Evolutionary conservation across 2,329 filamentous ascomycete genomes (phyloP).

Genomic region (Hymenoscyphus fraxineus): DNA sequence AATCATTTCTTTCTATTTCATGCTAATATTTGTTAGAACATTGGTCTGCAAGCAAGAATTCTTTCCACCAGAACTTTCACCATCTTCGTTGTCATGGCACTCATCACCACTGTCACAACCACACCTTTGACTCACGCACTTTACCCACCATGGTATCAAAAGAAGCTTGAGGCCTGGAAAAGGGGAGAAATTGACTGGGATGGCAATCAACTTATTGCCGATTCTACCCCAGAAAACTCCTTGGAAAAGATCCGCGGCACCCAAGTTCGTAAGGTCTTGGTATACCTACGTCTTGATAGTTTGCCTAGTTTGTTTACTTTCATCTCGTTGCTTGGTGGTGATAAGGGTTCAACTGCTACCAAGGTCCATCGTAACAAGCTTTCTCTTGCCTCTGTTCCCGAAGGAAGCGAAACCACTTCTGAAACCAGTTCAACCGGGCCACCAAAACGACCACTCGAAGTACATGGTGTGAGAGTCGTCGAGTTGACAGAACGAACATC

Average conservation of each 20-base stretch:
- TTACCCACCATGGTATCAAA: constrained; percentile 75
- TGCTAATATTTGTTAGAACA: constrained; percentile 48
- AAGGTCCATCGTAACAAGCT: constrained; percentile 37
- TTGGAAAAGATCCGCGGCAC: constrained; percentile 47
- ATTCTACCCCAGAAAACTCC: constrained; percentile 31
- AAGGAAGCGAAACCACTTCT: constrained; percentile 24
- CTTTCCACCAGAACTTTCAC: constrained; percentile 80
- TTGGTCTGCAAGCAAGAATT: constrained; percentile 79
- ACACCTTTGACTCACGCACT: constrained; percentile 70
- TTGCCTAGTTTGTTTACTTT: constrained; percentile 79
- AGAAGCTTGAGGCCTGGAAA: constrained; percentile 70
- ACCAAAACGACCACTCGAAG: constrained; percentile 23
- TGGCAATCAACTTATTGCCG: constrained; percentile 44
- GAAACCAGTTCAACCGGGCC: constrained; percentile 26
- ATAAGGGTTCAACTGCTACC: constrained; percentile 34
- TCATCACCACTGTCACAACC: constrained; percentile 80
- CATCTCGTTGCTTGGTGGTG: constrained; percentile 70
- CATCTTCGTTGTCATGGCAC: constrained; percentile 91
- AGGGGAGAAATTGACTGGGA: constrained; percentile 91
- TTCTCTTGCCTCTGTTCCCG: constrained; percentile 28
- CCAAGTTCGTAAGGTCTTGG: constrained; percentile 63
- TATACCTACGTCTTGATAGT: constrained; percentile 81
- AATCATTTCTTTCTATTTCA: not conserved
- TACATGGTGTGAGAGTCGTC: constrained; percentile 77
- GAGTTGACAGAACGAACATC: constrained; percentile 90